Evolutionary conservation across 2,329 filamentous ascomycete species (phyloP).

Genomic region (Aspergillus viridinutans): DNA sequence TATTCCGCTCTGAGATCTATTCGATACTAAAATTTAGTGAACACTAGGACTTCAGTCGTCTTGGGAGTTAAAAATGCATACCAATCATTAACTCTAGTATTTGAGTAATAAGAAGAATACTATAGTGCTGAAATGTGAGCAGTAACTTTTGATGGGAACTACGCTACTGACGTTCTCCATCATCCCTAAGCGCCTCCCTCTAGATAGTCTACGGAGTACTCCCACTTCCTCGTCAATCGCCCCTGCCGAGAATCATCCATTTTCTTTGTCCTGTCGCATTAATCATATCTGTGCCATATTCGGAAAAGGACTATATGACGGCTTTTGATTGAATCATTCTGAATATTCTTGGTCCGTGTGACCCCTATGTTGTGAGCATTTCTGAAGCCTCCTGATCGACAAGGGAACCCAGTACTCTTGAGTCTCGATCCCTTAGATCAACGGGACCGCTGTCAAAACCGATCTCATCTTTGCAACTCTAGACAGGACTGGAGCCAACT

Average conservation of each 20-base stretch:
- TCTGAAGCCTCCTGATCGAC: conserved; percentile 16
- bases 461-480: conserved; percentile 1
- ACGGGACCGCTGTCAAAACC: conserved; percentile 5
- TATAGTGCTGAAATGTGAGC: background rate
- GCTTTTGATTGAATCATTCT: background rate
- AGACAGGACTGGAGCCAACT: background rate
- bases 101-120: background rate
- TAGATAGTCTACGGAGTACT: conserved; percentile 1
- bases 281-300: background rate
- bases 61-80: background rate
- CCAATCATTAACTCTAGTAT: background rate
- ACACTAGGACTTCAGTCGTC: background rate
- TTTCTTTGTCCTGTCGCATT: background rate
- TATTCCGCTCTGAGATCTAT: background rate
- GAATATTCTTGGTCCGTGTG: background rate
- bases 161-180: background rate
- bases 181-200: conserved; percentile 13
- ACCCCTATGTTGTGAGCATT: conserved; percentile 3
- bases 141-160: background rate
- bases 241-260: conserved; percentile 1
- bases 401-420: conserved; percentile 11
- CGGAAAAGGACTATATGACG: background rate
- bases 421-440: conserved; percentile 8
- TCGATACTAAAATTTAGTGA: background rate
- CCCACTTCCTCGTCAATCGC: conserved; percentile 13